phyloP scores from a whole-genome alignment of 2,329 filamentous ascomycete species.

The Aspergillus sp. region DNA sequence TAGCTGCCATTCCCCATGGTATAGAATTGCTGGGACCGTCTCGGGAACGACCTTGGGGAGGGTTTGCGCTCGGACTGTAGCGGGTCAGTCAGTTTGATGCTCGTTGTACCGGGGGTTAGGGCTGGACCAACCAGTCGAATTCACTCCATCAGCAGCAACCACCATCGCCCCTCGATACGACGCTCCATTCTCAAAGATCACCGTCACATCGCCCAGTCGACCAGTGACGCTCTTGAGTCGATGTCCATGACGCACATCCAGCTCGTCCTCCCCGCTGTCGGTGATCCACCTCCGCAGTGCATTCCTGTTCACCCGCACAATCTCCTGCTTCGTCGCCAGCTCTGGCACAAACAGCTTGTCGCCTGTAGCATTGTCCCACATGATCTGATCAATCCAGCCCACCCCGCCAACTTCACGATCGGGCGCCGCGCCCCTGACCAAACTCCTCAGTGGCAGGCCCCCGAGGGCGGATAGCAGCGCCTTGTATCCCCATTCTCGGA shows the following conservation, averaged over 20 bases:
- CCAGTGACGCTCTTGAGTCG: not conserved
- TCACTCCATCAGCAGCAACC: constrained; percentile 11
- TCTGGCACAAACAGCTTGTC: constrained; percentile 4
- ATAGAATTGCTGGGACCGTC: constrained; percentile 6
- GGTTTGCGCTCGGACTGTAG: not conserved
- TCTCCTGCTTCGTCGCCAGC: not conserved
- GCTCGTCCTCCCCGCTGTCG: constrained; percentile 7
- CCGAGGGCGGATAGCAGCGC: constrained; percentile 3
- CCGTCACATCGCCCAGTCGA: too few relatives aligned
- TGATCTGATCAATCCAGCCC: constrained; percentile 12
- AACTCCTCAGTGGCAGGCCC: not conserved
- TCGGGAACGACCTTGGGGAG: constrained; percentile 1
- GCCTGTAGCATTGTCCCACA: constrained; percentile 9
- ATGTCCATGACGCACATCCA: constrained; percentile 14
- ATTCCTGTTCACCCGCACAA: constrained; percentile 12
- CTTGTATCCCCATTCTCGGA: constrained; percentile 12
- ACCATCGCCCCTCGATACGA: not conserved
- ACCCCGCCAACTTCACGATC: constrained; percentile 11
- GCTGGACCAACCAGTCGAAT: not conserved
- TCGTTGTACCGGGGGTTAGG: too few relatives aligned
- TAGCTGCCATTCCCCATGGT: constrained; percentile 9
- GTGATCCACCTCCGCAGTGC: constrained; percentile 13
- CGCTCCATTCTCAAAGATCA: not conserved
- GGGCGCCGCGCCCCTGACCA: constrained; percentile 4
- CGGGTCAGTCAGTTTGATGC: too few relatives aligned